A percentile compares a stretch with the other conserved stretches of the same genome.
Evolutionary conservation across 768 basidiomycete species (phyloP).

Genomic region (Phylloporus arenicola): DNA sequence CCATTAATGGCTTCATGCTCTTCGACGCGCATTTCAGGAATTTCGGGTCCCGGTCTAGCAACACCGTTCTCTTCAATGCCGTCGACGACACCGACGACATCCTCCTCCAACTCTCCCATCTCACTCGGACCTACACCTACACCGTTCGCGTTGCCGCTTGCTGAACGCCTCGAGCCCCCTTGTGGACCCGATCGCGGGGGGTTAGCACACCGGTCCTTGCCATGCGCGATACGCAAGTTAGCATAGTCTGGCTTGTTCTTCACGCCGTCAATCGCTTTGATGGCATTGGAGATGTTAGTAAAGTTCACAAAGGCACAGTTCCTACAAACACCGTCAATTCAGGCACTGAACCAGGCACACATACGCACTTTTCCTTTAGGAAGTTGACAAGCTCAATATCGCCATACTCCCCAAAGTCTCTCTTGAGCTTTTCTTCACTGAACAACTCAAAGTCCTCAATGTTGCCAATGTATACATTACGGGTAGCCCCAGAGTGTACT

Average conservation of each 20-base stretch:
- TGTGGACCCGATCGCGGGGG: conserved; percentile 81
- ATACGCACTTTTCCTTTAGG: conserved; percentile 82
- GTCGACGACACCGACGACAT: conserved; percentile 16
- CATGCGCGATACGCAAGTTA: conserved; percentile 86
- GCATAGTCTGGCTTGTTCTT: conserved; percentile 90
- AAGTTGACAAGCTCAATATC: conserved; percentile 97
- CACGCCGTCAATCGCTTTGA: conserved; percentile 96
- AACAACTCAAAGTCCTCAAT: conserved; percentile 94
- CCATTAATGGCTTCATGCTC: conserved; percentile 24
- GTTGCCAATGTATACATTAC: conserved; percentile 95
- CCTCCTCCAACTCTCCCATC: conserved; percentile 23
- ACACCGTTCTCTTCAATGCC: conserved; percentile 22
- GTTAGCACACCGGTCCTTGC: conserved; percentile 94
- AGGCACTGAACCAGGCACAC: conserved; percentile 13
- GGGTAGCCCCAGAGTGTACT: conserved; percentile 87
- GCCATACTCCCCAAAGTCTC: conserved; percentile 93
- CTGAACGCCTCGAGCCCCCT: conserved; percentile 51
- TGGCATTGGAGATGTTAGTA: conserved; percentile 90
- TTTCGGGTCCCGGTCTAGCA: conserved; percentile 23
- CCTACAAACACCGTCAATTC: conserved; percentile 36
- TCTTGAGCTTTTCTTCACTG: conserved; percentile 81
- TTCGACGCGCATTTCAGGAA: conserved; percentile 43
- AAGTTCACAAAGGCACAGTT: conserved; percentile 97
- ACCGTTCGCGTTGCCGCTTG: conserved; percentile 35
- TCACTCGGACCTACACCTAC: conserved; percentile 11